Conservation (phyloP, 345 rosid genomes). For the Noccaea bulbosa region DNA sequence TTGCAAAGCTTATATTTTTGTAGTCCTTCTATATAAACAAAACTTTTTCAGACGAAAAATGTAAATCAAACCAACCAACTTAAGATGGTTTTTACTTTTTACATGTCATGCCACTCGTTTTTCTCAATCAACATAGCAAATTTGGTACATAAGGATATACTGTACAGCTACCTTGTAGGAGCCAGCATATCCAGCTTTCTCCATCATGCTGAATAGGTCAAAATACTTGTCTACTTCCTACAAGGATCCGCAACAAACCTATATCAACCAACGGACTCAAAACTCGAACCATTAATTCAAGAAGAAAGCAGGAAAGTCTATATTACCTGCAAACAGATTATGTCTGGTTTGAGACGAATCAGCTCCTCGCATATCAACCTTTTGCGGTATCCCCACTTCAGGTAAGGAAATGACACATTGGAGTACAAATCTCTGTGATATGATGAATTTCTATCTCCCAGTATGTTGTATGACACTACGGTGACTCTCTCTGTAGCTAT, state of each 20-base stretch:
- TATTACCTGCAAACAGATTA: constrained; percentile 75
- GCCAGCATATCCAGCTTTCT: constrained; percentile 74
- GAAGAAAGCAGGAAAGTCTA: not conserved
- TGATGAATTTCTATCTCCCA: constrained; percentile 70
- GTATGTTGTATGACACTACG: constrained; percentile 72
- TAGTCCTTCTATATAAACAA: constrained; percentile 41
- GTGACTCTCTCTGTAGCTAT: constrained; percentile 58
- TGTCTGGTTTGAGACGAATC: constrained; percentile 61
- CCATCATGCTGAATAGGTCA: constrained; percentile 55
- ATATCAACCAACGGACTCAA: not conserved
- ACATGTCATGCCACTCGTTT: constrained; percentile 25
- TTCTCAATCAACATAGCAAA: not conserved
- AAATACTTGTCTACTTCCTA: constrained; percentile 86
- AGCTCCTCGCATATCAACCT: constrained; percentile 66
- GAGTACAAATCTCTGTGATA: constrained; percentile 66
- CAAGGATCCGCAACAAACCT: constrained; percentile 32
- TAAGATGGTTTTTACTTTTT: not conserved
- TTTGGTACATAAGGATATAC: too few relatives aligned
- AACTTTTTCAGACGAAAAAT: constrained; percentile 19
- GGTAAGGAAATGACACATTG: constrained; percentile 56
- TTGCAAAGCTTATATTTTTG: constrained; percentile 33
- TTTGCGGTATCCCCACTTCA: constrained; percentile 75
- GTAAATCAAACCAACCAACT: constrained; percentile 15
- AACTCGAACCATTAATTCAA: not conserved
- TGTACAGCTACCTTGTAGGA: constrained; percentile 69